Conservation (phyloP, 805 yeast genomes). For the Cyberlindnera lachancei region DNA sequence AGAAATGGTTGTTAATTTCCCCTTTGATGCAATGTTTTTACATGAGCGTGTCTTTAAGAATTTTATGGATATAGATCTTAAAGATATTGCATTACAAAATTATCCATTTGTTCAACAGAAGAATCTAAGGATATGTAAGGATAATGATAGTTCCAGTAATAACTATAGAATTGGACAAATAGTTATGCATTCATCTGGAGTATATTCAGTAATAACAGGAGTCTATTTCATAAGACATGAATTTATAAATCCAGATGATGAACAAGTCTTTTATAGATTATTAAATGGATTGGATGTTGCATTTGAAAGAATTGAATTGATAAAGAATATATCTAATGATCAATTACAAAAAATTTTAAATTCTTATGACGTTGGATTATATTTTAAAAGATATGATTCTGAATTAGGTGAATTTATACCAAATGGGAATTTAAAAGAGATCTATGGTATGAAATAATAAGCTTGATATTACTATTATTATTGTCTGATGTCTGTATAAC, state of each 20-base stretch:
- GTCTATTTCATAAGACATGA: not conserved
- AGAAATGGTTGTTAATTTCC: conserved; percentile 4
- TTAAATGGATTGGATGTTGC: conserved; percentile 8
- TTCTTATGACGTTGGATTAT: conserved; percentile 6
- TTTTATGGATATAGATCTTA: conserved; percentile 1
- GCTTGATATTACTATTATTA: no score
- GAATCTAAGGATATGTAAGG: not conserved
- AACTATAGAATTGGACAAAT: conserved; percentile 6
- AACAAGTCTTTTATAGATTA: conserved; percentile 4
- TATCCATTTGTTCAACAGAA: not conserved
- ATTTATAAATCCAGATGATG: not conserved
- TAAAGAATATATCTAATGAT: not conserved
- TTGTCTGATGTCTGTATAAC: no score
- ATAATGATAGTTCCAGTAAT: not conserved
- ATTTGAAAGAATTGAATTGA: conserved; percentile 1
- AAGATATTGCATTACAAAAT: conserved; percentile 3
- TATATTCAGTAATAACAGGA: conserved; percentile 4
- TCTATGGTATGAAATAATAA: not conserved
- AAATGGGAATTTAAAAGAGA: not conserved
- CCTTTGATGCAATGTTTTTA: conserved; percentile 8
- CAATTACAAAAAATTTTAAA: conserved; percentile 5
- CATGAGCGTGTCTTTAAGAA: conserved; percentile 4
- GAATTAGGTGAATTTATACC: conserved; percentile 3
- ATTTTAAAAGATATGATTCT: conserved; percentile 5
- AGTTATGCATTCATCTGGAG: conserved; percentile 7